These are phyloP conservation scores for Cyberlindnera maritima DNA, from an alignment of 805 yeast genomes.

Conservation along the genomic window DNA sequence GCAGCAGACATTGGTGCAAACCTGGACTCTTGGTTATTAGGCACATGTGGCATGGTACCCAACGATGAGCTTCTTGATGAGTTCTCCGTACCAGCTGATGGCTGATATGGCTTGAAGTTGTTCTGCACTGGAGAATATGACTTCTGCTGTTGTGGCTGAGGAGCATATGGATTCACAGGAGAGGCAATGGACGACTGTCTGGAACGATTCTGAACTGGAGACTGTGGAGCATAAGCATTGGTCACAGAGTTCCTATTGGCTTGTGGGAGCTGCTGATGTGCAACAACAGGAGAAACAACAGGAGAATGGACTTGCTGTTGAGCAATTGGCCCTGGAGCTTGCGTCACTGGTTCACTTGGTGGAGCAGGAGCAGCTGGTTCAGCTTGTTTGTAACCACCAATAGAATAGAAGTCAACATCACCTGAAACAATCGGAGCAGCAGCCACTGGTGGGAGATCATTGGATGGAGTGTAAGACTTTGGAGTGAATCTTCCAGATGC, in stretches of 20 bases:
- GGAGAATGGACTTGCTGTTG: not conserved
- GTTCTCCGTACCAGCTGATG: not conserved
- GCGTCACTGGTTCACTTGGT: not conserved
- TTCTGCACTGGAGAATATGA: conserved; percentile 8
- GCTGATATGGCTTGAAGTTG: conserved; percentile 15
- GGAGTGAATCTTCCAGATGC: conserved; percentile 17
- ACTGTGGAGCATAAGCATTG: conserved; percentile 4
- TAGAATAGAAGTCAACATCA: conserved; percentile 20
- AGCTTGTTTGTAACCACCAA: conserved; percentile 12
- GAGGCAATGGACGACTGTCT: conserved; percentile 7
- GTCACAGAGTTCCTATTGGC: not conserved
- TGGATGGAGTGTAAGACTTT: conserved; percentile 14
- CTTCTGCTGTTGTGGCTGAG: conserved; percentile 4
- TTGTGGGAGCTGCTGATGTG: not conserved
- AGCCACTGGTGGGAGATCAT: conserved; percentile 1
- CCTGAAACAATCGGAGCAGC: conserved; percentile 9
- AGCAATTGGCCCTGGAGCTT: not conserved
- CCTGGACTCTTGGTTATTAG: conserved; percentile 8
- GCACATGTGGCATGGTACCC: not conserved
- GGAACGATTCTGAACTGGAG: conserved; percentile 2
- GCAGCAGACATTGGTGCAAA: conserved; percentile 20
- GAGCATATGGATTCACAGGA: conserved; percentile 15
- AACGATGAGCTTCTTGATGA: conserved; percentile 12
- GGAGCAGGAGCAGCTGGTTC: conserved; percentile 3
- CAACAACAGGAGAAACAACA: not conserved